Evolutionary conservation across 225 moss, liverwort and hornwort species (phyloP).

Genomic region (Asterella californica): DNA sequence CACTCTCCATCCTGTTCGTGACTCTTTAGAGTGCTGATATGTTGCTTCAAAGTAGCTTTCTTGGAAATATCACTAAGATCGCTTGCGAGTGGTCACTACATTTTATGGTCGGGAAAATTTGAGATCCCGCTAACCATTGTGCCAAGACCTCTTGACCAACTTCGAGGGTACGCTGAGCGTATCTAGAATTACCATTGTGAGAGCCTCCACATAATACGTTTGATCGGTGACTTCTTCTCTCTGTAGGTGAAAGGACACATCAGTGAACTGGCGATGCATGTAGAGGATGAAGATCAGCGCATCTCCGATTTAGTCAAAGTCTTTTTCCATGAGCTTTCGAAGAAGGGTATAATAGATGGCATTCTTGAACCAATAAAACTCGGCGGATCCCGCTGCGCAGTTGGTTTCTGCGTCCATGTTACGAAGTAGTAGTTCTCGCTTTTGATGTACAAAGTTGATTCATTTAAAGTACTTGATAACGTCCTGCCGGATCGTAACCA

Average conservation of each 20-base stretch:
- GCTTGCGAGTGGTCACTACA: too few species aligned
- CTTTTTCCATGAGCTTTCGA: constrained; percentile 92
- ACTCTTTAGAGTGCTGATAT: neutral
- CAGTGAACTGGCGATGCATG: constrained; percentile 85
- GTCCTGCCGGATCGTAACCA: neutral
- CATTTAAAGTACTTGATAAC: neutral
- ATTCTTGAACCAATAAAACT: too few species aligned
- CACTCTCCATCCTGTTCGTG: neutral
- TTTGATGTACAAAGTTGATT: neutral
- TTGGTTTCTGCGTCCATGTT: neutral
- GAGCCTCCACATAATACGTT: neutral
- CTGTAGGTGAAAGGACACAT: constrained; percentile 95
- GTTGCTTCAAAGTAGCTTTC: too few species aligned
- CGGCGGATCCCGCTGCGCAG: neutral
- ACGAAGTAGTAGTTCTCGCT: neutral
- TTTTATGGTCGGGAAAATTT: too few species aligned
- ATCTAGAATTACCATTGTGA: too few species aligned
- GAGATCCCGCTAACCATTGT: neutral
- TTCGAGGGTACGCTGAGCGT: neutral
- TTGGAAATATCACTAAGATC: too few species aligned
- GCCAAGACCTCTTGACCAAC: neutral
- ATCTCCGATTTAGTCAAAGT: constrained; percentile 91
- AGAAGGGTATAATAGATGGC: constrained; percentile 59
- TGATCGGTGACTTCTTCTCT: neutral
- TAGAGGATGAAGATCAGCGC: constrained; percentile 91